Evolutionary conservation across 2,329 filamentous ascomycete species (phyloP).

Genomic region (Stagonosporopsis vannaccii): DNA sequence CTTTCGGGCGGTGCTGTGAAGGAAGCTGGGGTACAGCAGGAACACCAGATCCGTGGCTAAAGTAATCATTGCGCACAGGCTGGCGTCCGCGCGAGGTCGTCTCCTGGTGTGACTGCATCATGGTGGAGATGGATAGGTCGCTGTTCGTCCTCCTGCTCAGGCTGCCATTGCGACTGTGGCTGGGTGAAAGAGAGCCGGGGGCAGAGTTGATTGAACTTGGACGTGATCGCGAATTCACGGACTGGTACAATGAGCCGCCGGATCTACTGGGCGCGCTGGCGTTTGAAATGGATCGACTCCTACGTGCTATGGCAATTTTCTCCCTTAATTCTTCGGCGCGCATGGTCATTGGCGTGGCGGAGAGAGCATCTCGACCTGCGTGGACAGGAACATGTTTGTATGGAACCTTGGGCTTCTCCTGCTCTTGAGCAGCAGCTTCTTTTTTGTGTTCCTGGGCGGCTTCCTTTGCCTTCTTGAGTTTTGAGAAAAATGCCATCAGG

Average conservation of each 20-base stretch:
- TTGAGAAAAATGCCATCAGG: slow-evolving; percentile 44
- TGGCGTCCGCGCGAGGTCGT: slow-evolving; percentile 15
- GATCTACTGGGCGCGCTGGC: slow-evolving; percentile 3
- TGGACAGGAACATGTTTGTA: slow-evolving; percentile 39
- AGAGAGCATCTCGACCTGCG: slow-evolving; percentile 36
- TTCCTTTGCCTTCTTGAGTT: slow-evolving; percentile 41
- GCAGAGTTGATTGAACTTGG: slow-evolving; percentile 18
- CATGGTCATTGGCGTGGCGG: slow-evolving; percentile 22
- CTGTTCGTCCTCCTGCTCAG: slow-evolving; percentile 17
- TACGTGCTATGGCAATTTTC: slow-evolving; percentile 28
- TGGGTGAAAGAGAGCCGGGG: slow-evolving; percentile 15
- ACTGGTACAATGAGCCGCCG: background rate
- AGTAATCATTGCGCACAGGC: slow-evolving; percentile 13
- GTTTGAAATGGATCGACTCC: slow-evolving; percentile 14
- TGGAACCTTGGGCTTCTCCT: slow-evolving; percentile 27
- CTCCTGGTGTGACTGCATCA: slow-evolving; percentile 33
- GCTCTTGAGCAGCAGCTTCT: slow-evolving; percentile 19
- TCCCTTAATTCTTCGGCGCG: slow-evolving; percentile 25
- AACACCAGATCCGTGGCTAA: background rate
- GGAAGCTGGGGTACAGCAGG: slow-evolving; percentile 16
- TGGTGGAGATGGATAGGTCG: slow-evolving; percentile 32
- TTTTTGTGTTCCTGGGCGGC: slow-evolving; percentile 37
- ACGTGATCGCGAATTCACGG: slow-evolving; percentile 10
- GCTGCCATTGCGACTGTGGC: slow-evolving; percentile 16
- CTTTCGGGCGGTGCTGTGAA: slow-evolving; percentile 7